phyloP scores from a whole-genome alignment of 2,329 filamentous ascomycete genomes.

The Chaetomium sp. region DNA sequence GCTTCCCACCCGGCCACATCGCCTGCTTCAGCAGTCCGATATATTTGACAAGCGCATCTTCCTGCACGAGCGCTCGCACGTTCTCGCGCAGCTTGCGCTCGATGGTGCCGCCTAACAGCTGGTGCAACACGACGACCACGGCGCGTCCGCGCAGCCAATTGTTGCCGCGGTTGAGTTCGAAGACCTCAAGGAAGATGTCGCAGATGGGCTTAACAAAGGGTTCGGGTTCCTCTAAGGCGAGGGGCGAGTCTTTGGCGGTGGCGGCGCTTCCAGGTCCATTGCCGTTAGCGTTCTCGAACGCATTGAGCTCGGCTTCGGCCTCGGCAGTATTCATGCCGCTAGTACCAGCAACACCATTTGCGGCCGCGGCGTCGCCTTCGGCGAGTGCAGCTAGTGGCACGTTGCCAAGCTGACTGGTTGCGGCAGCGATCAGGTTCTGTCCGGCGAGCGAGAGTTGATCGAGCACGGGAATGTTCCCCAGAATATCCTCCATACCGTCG shows the following conservation, averaged over 20 bases:
- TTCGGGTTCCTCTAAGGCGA: conserved; percentile 60
- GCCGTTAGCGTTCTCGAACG: conserved; percentile 67
- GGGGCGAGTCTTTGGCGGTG: too few relatives aligned
- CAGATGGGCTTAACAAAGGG: conserved; percentile 98
- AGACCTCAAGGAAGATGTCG: conserved; percentile 92
- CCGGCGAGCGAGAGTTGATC: conserved; percentile 91
- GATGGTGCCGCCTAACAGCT: conserved; percentile 90
- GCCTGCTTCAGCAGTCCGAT: conserved; percentile 64
- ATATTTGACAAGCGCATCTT: conserved; percentile 72
- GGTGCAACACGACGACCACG: conserved; percentile 92
- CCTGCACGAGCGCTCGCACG: conserved; percentile 64
- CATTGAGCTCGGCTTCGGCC: conserved; percentile 87
- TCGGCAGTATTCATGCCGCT: conserved; percentile 51
- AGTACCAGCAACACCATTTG: conserved; percentile 44
- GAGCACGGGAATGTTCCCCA: conserved; percentile 91
- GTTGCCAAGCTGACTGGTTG: conserved; percentile 55
- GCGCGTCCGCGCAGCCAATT: conserved; percentile 96
- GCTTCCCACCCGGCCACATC: conserved; percentile 72
- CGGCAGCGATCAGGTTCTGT: conserved; percentile 80
- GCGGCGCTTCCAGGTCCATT: conserved; percentile 36
- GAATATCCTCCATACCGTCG: conserved; percentile 95
- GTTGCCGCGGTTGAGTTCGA: conserved; percentile 89
- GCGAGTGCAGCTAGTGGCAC: conserved; percentile 48
- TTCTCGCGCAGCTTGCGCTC: conserved; percentile 91
- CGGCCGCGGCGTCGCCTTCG: conserved; percentile 45